Conservation (phyloP, 2,329 filamentous ascomycete species). For the Calonectria honghensis region DNA sequence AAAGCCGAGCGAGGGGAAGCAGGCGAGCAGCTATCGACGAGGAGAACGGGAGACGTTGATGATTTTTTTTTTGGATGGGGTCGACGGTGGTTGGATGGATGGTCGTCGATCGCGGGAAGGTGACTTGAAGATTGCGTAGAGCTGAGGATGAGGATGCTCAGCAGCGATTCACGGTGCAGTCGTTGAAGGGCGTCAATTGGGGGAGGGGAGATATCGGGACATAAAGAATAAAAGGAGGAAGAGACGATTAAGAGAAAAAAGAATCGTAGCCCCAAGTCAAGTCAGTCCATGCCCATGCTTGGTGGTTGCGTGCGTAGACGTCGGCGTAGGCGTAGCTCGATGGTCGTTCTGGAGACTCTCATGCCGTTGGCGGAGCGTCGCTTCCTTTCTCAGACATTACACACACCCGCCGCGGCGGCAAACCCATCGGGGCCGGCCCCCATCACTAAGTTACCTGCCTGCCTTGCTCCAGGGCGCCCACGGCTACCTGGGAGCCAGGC, state of each 20-base stretch:
- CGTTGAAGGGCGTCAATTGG: slow-evolving; percentile 34
- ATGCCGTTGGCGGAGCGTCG: slow-evolving; percentile 55
- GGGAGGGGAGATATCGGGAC: slow-evolving; percentile 22
- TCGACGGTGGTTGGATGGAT: slow-evolving; percentile 27
- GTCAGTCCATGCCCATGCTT: slow-evolving; percentile 55
- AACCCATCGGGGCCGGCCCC: slow-evolving; percentile 35
- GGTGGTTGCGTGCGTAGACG: slow-evolving; percentile 54
- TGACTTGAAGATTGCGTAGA: slow-evolving; percentile 40
- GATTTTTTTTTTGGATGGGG: slow-evolving; percentile 16
- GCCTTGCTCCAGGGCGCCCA: slow-evolving; percentile 16
- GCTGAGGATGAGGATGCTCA: slow-evolving; percentile 17
- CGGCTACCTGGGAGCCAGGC: slow-evolving; percentile 16
- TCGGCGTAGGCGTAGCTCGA: slow-evolving; percentile 38
- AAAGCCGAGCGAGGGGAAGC: slow-evolving; percentile 40
- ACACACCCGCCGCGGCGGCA: slow-evolving; percentile 36
- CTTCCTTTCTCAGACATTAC: slow-evolving; percentile 52
- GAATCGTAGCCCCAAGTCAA: slow-evolving; percentile 50
- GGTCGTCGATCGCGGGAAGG: slow-evolving; percentile 23
- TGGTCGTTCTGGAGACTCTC: slow-evolving; percentile 50
- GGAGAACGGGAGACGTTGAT: slow-evolving; percentile 39
- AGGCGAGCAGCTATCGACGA: slow-evolving; percentile 42
- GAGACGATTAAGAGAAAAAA: slow-evolving; percentile 44
- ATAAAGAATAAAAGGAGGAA: slow-evolving; percentile 39
- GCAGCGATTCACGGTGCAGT: slow-evolving; percentile 35
- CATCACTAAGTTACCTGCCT: slow-evolving; percentile 33